Evolutionary conservation across 1,284 basidiomycete genomes (phyloP).

Genomic region (Cerrena zonata): DNA sequence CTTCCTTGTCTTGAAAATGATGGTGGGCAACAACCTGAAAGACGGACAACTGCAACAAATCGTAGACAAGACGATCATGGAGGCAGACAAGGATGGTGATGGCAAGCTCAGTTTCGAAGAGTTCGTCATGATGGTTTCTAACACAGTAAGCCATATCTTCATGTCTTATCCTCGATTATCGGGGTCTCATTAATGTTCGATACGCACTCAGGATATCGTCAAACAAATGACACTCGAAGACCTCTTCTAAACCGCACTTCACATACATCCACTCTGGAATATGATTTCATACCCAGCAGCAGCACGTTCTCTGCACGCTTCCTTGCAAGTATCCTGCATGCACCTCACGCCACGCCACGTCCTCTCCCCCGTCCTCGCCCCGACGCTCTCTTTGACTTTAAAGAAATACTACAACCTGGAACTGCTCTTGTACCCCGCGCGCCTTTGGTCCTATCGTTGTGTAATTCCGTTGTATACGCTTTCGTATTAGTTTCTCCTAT

Average conservation of each 20-base stretch:
- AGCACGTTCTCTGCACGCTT: not conserved
- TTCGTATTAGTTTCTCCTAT: not conserved
- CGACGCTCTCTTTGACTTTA: not conserved
- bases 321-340: not conserved
- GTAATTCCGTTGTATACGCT: not conserved
- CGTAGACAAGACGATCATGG: conserved; percentile 99
- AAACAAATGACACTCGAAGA: conserved; percentile 99
- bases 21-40: conserved; percentile 99
- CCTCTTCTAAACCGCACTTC: conserved; percentile 50
- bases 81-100: conserved; percentile 96
- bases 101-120: conserved; percentile 96
- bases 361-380: not conserved
- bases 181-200: not conserved
- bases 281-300: not conserved
- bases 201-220: conserved; percentile 67
- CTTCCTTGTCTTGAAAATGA: conserved; percentile 98
- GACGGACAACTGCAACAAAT: conserved; percentile 99
- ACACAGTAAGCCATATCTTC: conserved; percentile 59
- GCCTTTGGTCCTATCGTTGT: not conserved
- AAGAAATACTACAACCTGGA: not conserved
- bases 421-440: not conserved
- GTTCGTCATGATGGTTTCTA: conserved; percentile 94
- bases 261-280: not conserved
- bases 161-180: conserved; percentile 24
- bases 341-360: not conserved